Percentiles rank a stretch among this genome's conserved stretches.
phyloP scores from a whole-genome alignment of 2,329 filamentous ascomycete genomes.

The Pseudocercospora fuligena region DNA sequence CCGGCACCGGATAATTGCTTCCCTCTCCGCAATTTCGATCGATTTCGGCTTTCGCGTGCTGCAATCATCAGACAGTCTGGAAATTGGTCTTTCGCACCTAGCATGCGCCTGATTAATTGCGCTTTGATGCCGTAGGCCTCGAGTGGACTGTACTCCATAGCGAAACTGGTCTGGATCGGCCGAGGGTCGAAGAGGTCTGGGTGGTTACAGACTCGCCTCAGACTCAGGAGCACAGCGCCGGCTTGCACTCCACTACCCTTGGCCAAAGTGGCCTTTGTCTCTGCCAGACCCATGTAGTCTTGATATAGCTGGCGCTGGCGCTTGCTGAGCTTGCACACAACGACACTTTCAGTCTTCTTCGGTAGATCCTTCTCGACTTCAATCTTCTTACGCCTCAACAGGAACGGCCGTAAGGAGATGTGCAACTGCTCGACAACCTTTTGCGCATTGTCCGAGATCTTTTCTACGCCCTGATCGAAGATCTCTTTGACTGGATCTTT shows the following conservation, averaged over 20 bases:
- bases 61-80: constrained; percentile 29
- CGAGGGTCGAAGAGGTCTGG: constrained; percentile 95
- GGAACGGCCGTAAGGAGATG: constrained; percentile 88
- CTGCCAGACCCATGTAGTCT: constrained; percentile 87
- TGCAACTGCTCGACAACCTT: constrained; percentile 92
- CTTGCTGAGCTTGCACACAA: constrained; percentile 93
- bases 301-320: constrained; percentile 95
- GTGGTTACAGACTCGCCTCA: constrained; percentile 97
- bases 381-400: constrained; percentile 87
- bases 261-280: constrained; percentile 84
- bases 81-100: constrained; percentile 27
- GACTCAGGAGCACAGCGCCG: constrained; percentile 97
- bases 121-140: constrained; percentile 77
- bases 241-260: constrained; percentile 97
- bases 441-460: constrained; percentile 91
- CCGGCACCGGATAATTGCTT: constrained; percentile 31
- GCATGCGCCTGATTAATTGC: constrained; percentile 65
- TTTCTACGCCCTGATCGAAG: constrained; percentile 88
- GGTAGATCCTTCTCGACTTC: constrained; percentile 99
- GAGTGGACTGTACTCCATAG: constrained; percentile 74
- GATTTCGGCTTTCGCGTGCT: constrained; percentile 27
- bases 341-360: constrained; percentile 94
- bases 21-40: constrained; percentile 26
- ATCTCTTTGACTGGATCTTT: constrained; percentile 95
- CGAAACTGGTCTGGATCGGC: constrained; percentile 95